Base-by-base conservation (phyloP, 108 stramenopile species). In the Pinguiococcus pyrenoidosus region DNA sequence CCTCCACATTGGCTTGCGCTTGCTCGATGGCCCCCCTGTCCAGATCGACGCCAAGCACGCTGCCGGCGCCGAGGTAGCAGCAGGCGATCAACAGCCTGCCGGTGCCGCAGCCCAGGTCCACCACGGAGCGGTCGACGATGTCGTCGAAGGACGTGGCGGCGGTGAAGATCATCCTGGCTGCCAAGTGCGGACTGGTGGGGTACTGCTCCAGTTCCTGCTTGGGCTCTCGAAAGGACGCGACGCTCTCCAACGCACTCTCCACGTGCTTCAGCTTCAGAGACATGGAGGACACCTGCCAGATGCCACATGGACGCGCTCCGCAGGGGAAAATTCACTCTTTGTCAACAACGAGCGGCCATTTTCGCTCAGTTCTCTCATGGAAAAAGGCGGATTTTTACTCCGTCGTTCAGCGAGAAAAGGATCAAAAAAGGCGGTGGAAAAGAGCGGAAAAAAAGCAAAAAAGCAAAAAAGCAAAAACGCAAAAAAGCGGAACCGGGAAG, bases 101-200 rank as follows among this genome's bases (percentile, higher is more conserved):
- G 14, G 89, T 92, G 2, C 93, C 93, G 54, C 84, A 89, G 26
- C 92, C 89, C n/a, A 95, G 51, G 56, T 95, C 93, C 18, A 82
- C 44, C 25, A 76, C 84, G 8, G 65, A 59, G 5, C 46, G 64
- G 34, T 59, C 71, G 20, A 57, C 62, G 35, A 72, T 63, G 39
- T 73, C 72, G 16, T 44, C 70, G 29, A 32, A 66, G 33, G 48
- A 37, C 10, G 29, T 13, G 17, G 80, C 56, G 32, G 85, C 87
- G 2, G 71, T 64, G 28, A 79, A 67, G 6, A 79, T 62, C 29
- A 92, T 73, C 29, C 79, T 63, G 25, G 84, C 66, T 1, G 89
- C 72, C 41, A 90, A 53, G 32, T 83, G 70, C 4, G 81, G 70
- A 9, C 81, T 81, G 8, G 85, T 87, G 26, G 82, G 80, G 60